Base-by-base conservation (phyloP, 768 basidiomycete genomes). In the Obba rivulosa region DNA sequence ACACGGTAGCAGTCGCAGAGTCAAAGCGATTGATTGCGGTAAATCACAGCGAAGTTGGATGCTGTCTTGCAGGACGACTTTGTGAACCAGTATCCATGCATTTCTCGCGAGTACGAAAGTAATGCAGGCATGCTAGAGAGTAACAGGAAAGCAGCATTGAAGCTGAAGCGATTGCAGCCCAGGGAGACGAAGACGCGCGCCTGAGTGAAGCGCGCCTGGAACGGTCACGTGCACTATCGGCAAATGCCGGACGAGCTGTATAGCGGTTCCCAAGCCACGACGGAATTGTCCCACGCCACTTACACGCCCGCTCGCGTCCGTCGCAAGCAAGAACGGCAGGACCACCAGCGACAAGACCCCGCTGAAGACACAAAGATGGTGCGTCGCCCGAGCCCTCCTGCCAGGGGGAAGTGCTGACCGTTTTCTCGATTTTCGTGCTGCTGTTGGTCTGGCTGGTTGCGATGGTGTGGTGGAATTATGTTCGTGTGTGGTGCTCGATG, bases 321-420 rank as follows among this genome's bases (percentile, higher is more conserved):
- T 39, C 38, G 5, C 38, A 39, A 39, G 38, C 38, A 22, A 39
- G 22, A 48, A 43, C 21, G 36, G 16, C 48, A 22, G 42, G 46
- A 56, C 46, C 52, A 52, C 50, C 53, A 43, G 48, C 48, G 48
- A 48, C 52, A 57, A 48, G 52, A 57, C 49, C 51, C 23, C 44
- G 49, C 55, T 48, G 37, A 40, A 52, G 48, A 45, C 43, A 49
- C 21, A 39, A 31, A 31, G 28, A 31, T 31, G 28, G 28, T 31
- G 28, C 28, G 28, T 31, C 28, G 7, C 5, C 5, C 5, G 7
- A 7, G 28, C 28, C 13, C 7, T 13, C 13, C 28, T 5, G 5
- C 28, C 28, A 31, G 7, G 28, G 28, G 28, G 28, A 31, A 31
- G 28, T 31, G 28, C 28, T 31, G 28, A 31, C 38, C 20, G 53